Evolutionary conservation across 2,329 filamentous ascomycete species (phyloP).

Genomic region (Acephala macrosclerotiorum): DNA sequence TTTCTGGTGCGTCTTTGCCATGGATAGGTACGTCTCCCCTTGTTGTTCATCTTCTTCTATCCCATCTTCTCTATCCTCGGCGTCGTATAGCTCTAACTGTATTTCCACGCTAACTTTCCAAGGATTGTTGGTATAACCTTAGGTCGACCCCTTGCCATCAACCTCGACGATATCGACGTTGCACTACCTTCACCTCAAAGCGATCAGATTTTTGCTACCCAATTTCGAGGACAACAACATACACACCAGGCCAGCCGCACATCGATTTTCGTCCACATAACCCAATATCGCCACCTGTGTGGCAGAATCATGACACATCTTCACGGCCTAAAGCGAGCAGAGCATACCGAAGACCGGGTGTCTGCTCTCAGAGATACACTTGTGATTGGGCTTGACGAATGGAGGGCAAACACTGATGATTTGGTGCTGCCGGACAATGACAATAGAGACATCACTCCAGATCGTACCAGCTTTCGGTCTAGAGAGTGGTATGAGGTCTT

Average conservation of each 20-base stretch:
- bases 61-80: neutral
- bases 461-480: slow-evolving; percentile 50
- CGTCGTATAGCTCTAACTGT: neutral
- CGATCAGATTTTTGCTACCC: neutral
- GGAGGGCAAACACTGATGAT: slow-evolving; percentile 41
- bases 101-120: neutral
- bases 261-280: slow-evolving; percentile 49
- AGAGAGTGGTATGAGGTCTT: slow-evolving; percentile 52
- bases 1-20: slow-evolving; percentile 52
- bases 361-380: slow-evolving; percentile 35
- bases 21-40: slow-evolving; percentile 43
- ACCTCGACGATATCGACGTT: slow-evolving; percentile 51
- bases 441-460: slow-evolving; percentile 18
- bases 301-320: slow-evolving; percentile 48
- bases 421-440: slow-evolving; percentile 40
- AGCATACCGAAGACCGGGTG: slow-evolving; percentile 6
- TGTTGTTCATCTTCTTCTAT: neutral
- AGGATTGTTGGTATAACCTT: slow-evolving; percentile 47
- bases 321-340: slow-evolving; percentile 42
- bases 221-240: neutral
- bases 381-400: slow-evolving; percentile 43
- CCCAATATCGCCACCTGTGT: slow-evolving; percentile 50
- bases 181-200: slow-evolving; percentile 43
- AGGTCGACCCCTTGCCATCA: slow-evolving; percentile 50
- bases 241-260: slow-evolving; percentile 27